Conservation (phyloP, 371 early-diverging fungal species). For the Apophysomyces sp. region DNA sequence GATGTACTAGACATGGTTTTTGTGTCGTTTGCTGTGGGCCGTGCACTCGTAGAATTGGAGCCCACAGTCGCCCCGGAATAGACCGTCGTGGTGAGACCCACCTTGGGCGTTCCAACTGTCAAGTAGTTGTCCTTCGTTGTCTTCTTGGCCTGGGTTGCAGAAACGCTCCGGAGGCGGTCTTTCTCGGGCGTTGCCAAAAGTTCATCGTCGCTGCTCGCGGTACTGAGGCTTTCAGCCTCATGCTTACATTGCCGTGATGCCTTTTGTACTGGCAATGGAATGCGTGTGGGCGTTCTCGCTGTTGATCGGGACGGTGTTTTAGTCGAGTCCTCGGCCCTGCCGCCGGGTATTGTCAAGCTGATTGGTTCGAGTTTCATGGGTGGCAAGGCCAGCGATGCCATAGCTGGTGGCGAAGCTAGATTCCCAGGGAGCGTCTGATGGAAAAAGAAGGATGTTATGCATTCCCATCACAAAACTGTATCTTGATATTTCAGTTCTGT, state of each 20-base stretch:
- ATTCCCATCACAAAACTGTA: slow-evolving; percentile 13
- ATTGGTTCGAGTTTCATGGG: slow-evolving; percentile 51
- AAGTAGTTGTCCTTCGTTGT: neutral
- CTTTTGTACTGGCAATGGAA: slow-evolving; percentile 22
- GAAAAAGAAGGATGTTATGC: slow-evolving; percentile 10
- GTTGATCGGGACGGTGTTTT: slow-evolving; percentile 14
- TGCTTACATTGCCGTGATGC: slow-evolving; percentile 14
- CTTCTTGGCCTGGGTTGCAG: slow-evolving; percentile 1
- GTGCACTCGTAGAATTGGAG: neutral
- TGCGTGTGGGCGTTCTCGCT: slow-evolving; percentile 29
- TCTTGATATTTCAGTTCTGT: slow-evolving; percentile 23
- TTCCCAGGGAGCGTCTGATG: slow-evolving; percentile 47
- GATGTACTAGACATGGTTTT: neutral
- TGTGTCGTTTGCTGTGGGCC: neutral
- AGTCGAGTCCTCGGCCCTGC: neutral
- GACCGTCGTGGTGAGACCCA: slow-evolving; percentile 21
- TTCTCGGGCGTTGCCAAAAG: slow-evolving; percentile 15
- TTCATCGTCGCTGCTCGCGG: slow-evolving; percentile 20
- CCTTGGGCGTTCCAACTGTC: slow-evolving; percentile 11
- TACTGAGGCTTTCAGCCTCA: slow-evolving; percentile 5
- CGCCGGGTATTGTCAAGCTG: slow-evolving; percentile 17
- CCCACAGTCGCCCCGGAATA: slow-evolving; percentile 12
- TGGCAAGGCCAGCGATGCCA: slow-evolving; percentile 38
- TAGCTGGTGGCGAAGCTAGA: slow-evolving; percentile 32
- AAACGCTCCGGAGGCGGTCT: neutral